Base-by-base conservation (phyloP, 148 eudicot species). In the Spergularia bocconei region DNA sequence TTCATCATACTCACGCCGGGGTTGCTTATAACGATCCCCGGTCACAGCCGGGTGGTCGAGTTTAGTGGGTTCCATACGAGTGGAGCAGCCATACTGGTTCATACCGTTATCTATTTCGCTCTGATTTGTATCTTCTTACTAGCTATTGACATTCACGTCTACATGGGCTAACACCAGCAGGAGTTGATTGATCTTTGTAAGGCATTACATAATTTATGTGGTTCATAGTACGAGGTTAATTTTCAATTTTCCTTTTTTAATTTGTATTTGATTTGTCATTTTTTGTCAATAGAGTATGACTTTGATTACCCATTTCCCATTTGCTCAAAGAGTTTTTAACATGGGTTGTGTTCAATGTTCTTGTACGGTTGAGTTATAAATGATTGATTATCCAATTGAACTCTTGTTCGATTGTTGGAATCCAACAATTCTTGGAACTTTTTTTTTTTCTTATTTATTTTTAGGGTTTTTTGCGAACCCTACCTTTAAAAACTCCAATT, bases 1-100 rank as follows among this genome's bases (percentile, higher is more conserved):
- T 93, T 91, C 85, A 74, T 93, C 65, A 66, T 93, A 29, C 72
- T 91, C 23, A 89, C 89, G 2, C 98, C 98, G 38, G 98, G 98
- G 10, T 77, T 93, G 69, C 83, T 91, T n/a, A 23, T 90, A 62
- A 97, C 92, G 83, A 72, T 91, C 5, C 98, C 98, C 0, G 97
- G 97, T 14, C 87, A 73, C 14, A 79, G 44, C 80, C 79, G 84
- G 23, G 55, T 56, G 47, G 79, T 91, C 5, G 97, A 87, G 78
- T 91, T 91, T 59, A 84, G 88, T 50, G 88, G 71, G 77, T 87
- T 93, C 47, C 84, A 91, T 44, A 93, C 98, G 0, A 93, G 95
- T 75, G 94, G 89, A 2, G 82, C 91, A 0, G 87, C 98, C 21
- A 90, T 93, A 41, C 67, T 89, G 77, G 87, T 91, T 69, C 98